Evolutionary conservation across 1,284 basidiomycete genomes (phyloP), one percentile per base, ranked within the genome.

Genomic region (Cutaneotrichosporon cyanovorans): DNA sequence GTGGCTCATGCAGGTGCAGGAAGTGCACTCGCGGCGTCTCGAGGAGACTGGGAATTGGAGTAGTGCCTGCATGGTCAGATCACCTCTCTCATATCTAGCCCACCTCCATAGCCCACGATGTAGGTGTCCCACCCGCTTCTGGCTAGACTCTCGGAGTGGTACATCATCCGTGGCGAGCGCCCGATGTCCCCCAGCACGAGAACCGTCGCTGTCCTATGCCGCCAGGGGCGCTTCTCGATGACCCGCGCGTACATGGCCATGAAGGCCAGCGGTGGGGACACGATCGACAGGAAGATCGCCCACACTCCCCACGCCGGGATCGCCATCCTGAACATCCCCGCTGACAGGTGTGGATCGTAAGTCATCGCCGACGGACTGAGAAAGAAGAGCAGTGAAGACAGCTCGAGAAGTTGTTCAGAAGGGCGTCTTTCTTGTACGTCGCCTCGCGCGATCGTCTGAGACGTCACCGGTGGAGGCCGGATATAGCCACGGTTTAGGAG

Each of bases 121-220:
- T 81, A 80, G 0, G 90, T 90, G 48, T 79, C 74, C 72, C 87
- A 97, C 4, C 78, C 81, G 48, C 84, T 78, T 41, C 83, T 80
- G 19, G 87, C 84, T 61, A 98, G 85, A 62, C 87, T 91, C 62
- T 92, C 80, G 0, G 92, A 87, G 62, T 99, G 95, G 68, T 96
- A 95, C 86, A 97, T 95, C 89, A 97, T 97, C 32, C 95, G 78
- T 9, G 95, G 95, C 65, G 87, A 91, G 40, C 93, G 78, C 1
- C 91, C 95, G 40, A 99, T 82, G 72, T 99, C 95, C 7, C 95
- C 95, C 9, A 99, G 77, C 2, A 99, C 95, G 22, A 98, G 75
- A 39, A 98, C 82, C 1, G 83, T 86, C 11, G 89, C 86, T 1
- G 85, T 67, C 14, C 59, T 48, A n/a, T 54, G 49, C 36, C 54